Evolutionary conservation across 1,139 yeast genomes (phyloP), one percentile per base, ranked within the genome.

Genomic region (Ogataea hybrid): DNA sequence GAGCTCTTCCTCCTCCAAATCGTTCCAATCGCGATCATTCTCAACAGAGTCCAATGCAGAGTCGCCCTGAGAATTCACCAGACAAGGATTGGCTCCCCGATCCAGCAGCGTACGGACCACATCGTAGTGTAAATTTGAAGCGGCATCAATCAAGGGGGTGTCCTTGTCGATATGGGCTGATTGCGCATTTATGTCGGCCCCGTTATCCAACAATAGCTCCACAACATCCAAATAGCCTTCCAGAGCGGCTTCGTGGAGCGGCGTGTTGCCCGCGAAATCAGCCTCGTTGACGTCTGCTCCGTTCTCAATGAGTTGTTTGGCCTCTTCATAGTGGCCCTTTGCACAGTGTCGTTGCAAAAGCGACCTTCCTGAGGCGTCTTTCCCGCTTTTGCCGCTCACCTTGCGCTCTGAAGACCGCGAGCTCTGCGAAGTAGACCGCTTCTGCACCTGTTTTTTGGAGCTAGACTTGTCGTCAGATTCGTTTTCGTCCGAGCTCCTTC

Each of bases 71-170:
- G 85, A 77, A 60, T 90, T 90, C 49, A 72, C 73, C 17, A 87
- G 72, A n/a, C 88, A 74, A 4, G 97, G 96, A 54, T 90, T 92
- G 0, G 97, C 96, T 5, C 95, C 95, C 47, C 78, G 67, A 3
- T 74, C 69, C 32, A 90, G 64, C 35, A 90, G 65, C n/a, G 81
- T 56, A 52, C 73, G 66, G 0, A 88, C 95, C 2, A 85, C 81
- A 2, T 80, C 84, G 16, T 75, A 56, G 56, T 85, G 94, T 32
- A 84, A 83, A 57, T 87, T 84, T 4, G 94, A 87, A 10, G 92
- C 89, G 0, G 97, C 96, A 65, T 90, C 97, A 46, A 90, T 86
- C 43, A 90, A 67, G 0, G 97, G 95, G 1, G 97, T 90, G 57
- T 90, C 97, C 31, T 77, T 70, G 58, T 87, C 95, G 46, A 84